Conservation (phyloP, 192 early-diverging fungal genomes). For the Phycomyces blakesleeanus region DNA sequence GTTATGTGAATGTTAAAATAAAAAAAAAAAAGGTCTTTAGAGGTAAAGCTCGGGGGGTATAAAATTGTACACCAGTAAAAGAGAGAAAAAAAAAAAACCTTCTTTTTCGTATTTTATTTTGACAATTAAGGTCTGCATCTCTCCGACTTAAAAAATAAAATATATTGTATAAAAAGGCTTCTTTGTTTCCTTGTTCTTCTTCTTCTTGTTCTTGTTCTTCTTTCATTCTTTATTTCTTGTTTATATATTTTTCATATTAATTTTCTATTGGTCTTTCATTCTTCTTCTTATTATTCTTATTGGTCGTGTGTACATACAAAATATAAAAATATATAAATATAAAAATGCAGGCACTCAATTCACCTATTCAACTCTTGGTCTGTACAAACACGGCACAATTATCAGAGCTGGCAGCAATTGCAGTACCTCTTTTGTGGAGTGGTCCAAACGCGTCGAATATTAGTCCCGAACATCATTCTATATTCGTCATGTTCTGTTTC, state of each 20-base stretch:
- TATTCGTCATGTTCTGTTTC: not conserved
- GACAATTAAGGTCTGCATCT: no score
- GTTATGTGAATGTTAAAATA: not conserved
- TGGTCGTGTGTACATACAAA: no score
- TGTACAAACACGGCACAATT: not conserved
- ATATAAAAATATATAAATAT: not conserved
- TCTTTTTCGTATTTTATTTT: no score
- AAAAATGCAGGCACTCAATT: no score
- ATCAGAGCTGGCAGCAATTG: not conserved
- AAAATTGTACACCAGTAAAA: no score
- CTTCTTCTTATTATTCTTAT: not conserved
- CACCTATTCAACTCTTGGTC: not conserved
- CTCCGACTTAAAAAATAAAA: no score
- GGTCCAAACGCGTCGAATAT: not conserved
- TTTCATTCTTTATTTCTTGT: not conserved
- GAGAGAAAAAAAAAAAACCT: no score
- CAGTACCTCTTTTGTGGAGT: not conserved
- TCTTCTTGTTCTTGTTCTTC: not conserved
- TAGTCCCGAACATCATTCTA: not conserved
- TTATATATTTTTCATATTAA: no score
- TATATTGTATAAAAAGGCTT: no score
- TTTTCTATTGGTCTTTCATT: not conserved
- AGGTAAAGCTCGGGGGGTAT: no score
- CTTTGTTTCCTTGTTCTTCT: not conserved
- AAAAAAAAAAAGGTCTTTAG: not conserved